Conservation (phyloP, 805 yeast genomes). For the Candida arabinofermentans region DNA sequence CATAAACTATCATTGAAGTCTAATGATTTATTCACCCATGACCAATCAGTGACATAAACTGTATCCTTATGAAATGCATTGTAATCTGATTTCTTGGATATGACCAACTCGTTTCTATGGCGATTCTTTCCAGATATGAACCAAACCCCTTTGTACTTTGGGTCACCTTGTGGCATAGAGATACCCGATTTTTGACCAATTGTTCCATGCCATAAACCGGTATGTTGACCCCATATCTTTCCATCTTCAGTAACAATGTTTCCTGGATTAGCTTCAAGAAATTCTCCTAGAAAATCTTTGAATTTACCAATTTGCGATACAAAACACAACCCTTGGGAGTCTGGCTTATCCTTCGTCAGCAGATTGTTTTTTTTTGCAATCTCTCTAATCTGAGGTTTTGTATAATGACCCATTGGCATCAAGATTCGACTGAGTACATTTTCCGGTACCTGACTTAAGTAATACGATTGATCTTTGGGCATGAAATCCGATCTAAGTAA, state of each 20-base stretch:
- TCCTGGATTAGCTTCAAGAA: constrained; percentile 70
- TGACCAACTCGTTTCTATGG: constrained; percentile 67
- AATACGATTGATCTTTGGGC: constrained; percentile 87
- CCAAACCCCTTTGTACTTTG: constrained; percentile 76
- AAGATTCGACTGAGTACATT: constrained; percentile 45
- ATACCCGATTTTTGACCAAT: constrained; percentile 82
- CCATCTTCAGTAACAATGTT: constrained; percentile 76
- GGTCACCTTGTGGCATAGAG: constrained; percentile 87
- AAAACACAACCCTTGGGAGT: constrained; percentile 93
- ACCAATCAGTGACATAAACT: constrained; percentile 43
- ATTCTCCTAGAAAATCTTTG: constrained; percentile 69
- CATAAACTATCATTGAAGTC: constrained; percentile 6
- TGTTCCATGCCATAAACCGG: constrained; percentile 93
- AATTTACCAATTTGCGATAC: constrained; percentile 66
- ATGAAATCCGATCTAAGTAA: constrained; percentile 55
- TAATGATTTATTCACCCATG: constrained; percentile 39
- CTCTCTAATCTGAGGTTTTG: constrained; percentile 70
- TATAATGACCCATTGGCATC: constrained; percentile 77
- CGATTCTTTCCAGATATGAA: constrained; percentile 69
- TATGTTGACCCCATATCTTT: constrained; percentile 71
- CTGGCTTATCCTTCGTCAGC: constrained; percentile 74
- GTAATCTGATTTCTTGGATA: constrained; percentile 67
- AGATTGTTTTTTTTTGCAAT: constrained; percentile 54
- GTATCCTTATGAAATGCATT: constrained; percentile 46
- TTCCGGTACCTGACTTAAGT: constrained; percentile 63